phyloP scores from a whole-genome alignment of 192 early-diverging fungal species.

The Backusella sp. region DNA sequence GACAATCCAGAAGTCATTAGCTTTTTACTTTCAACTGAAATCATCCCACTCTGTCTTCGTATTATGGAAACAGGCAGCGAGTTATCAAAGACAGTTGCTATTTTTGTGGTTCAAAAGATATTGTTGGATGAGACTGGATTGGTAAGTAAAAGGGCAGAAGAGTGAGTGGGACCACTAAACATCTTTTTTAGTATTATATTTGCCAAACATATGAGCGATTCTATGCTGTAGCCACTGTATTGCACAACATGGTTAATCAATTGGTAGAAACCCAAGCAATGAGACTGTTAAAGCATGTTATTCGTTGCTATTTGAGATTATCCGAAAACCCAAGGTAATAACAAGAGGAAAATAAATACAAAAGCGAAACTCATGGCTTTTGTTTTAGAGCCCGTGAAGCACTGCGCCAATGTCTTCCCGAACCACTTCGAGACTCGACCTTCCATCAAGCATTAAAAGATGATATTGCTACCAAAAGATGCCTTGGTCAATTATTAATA shows the following conservation, averaged over 20 bases:
- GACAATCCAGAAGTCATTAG: constrained; percentile 96
- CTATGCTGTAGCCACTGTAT: constrained; percentile 92
- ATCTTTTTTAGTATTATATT: constrained; percentile 57
- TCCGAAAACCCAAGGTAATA: constrained; percentile 80
- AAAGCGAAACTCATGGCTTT: not conserved
- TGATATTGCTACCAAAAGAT: constrained; percentile 87
- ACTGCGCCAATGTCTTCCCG: constrained; percentile 86
- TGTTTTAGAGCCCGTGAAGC: constrained; percentile 77
- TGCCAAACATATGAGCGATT: constrained; percentile 92
- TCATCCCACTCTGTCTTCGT: constrained; percentile 95
- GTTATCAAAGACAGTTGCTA: constrained; percentile 98
- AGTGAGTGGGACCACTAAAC: not conserved
- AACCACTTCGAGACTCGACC: constrained; percentile 84
- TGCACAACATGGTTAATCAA: constrained; percentile 92
- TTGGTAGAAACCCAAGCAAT: constrained; percentile 83
- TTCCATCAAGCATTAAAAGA: constrained; percentile 85
- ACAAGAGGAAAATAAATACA: not conserved
- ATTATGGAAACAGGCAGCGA: constrained; percentile 99
- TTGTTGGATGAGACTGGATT: constrained; percentile 92
- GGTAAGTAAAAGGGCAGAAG: constrained; percentile 38
- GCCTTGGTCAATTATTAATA: constrained; percentile 65
- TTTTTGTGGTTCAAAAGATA: constrained; percentile 98
- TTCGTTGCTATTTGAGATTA: constrained; percentile 89
- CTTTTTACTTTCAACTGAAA: constrained; percentile 94
- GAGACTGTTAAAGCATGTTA: constrained; percentile 90